phyloP scores from a whole-genome alignment of 352 stramenopile genomes.

The Globisporangium megalacanthum region DNA sequence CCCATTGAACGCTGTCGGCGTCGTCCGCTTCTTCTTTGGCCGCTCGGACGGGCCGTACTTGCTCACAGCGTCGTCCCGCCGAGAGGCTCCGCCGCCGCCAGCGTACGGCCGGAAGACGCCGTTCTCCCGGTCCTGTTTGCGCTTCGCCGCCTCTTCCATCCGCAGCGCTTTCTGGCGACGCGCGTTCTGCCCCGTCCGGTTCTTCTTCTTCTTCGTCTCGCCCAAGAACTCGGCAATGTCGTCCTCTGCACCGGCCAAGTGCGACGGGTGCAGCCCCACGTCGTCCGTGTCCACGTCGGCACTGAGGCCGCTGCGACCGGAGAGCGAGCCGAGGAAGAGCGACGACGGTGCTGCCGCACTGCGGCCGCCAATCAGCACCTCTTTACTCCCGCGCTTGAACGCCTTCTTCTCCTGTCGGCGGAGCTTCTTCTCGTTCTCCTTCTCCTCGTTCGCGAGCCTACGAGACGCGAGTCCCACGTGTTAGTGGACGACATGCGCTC shows the following conservation, averaged over 20 bases:
- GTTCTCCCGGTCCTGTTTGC: constrained; percentile 37
- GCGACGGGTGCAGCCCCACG: constrained; percentile 12
- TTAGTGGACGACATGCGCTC: neutral
- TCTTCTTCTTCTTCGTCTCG: constrained; percentile 85
- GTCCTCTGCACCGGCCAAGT: constrained; percentile 53
- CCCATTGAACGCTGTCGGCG: constrained; percentile 14
- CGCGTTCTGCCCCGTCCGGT: constrained; percentile 71
- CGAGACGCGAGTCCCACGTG: constrained; percentile 2
- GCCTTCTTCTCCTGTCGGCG: constrained; percentile 56
- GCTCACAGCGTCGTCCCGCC: constrained; percentile 15
- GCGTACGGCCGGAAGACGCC: constrained; percentile 35
- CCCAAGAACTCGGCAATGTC: constrained; percentile 83
- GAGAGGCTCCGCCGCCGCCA: neutral
- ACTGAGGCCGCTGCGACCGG: constrained; percentile 23
- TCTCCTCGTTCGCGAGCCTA: constrained; percentile 46
- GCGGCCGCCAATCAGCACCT: constrained; percentile 58
- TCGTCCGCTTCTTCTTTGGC: constrained; percentile 68
- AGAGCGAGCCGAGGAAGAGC: constrained; percentile 75
- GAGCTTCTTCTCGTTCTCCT: constrained; percentile 51
- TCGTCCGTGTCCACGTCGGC: constrained; percentile 23
- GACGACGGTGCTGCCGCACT: constrained; percentile 49
- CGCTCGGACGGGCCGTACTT: constrained; percentile 76
- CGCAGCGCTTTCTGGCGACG: constrained; percentile 76
- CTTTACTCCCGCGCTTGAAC: constrained; percentile 45
- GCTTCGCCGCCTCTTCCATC: constrained; percentile 47